Evolutionary conservation across 2,329 filamentous ascomycete species (phyloP).

Genomic region (Mollisia scopiformis): DNA sequence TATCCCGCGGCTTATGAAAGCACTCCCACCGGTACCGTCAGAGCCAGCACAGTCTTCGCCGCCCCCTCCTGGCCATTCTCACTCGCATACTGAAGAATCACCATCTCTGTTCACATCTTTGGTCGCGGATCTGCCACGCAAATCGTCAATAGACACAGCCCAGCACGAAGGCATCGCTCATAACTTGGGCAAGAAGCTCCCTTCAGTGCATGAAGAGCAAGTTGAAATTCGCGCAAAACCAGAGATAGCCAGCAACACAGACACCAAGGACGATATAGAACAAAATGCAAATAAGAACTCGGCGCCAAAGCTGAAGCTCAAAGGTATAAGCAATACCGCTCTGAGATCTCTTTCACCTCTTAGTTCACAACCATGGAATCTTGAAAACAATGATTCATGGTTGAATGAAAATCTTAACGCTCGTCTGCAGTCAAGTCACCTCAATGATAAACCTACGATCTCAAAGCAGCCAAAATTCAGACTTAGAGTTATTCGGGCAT

Average conservation of each 20-base stretch:
- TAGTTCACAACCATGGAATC: slow-evolving; percentile 25
- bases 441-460: slow-evolving; percentile 4
- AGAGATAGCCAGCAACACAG: neutral
- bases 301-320: slow-evolving; percentile 32
- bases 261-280: neutral
- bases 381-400: slow-evolving; percentile 30
- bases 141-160: neutral
- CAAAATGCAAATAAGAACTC: neutral
- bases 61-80: neutral
- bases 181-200: neutral
- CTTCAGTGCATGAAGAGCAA: neutral
- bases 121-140: neutral
- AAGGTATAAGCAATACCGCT: slow-evolving; percentile 21
- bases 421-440: slow-evolving; percentile 6
- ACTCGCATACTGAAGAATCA: slow-evolving; percentile 2
- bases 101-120: slow-evolving; percentile 17
- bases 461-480: slow-evolving; percentile 31
- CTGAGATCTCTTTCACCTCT: slow-evolving; percentile 20
- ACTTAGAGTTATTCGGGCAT: slow-evolving; percentile 33
- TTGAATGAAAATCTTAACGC: slow-evolving; percentile 16
- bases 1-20: slow-evolving; percentile 39
- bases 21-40: slow-evolving; percentile 34
- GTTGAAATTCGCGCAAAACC: neutral
- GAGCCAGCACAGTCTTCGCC: slow-evolving; percentile 19
- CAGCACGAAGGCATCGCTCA: neutral